Evolutionary conservation across 192 early-diverging fungal genomes (phyloP).

Genomic region (Coemansia sp.): DNA sequence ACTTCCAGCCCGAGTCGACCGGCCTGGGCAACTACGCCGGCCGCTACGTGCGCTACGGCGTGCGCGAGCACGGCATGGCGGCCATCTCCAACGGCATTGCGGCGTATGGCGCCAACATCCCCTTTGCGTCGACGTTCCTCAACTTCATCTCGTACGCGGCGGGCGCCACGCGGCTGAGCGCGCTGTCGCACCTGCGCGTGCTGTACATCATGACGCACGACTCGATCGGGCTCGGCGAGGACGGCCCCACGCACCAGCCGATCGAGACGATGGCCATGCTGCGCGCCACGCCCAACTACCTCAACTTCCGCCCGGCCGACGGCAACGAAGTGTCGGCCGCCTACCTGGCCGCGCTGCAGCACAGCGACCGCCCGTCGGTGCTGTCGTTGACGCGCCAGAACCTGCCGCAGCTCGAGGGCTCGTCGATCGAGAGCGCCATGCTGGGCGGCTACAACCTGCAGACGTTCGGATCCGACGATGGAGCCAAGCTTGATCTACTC

Average conservation of each 20-base stretch:
- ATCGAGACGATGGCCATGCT: slow-evolving; percentile 89
- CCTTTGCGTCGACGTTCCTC: slow-evolving; percentile 88
- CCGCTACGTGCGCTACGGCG: slow-evolving; percentile 91
- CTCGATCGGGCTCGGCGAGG: slow-evolving; percentile 97
- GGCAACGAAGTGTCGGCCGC: slow-evolving; percentile 92
- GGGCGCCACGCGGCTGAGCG: slow-evolving; percentile 85
- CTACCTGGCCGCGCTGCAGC: slow-evolving; percentile 78
- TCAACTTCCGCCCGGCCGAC: slow-evolving; percentile 89
- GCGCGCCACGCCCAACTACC: slow-evolving; percentile 87
- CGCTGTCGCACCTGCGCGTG: slow-evolving; percentile 85
- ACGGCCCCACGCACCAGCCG: slow-evolving; percentile 99
- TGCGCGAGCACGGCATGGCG: slow-evolving; percentile 98
- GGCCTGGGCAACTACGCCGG: slow-evolving; percentile 80
- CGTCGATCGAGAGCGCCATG: slow-evolving; percentile 75
- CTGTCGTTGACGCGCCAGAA: slow-evolving; percentile 92
- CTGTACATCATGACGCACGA: slow-evolving; percentile 99
- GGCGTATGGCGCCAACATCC: slow-evolving; percentile 84
- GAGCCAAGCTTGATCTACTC: slow-evolving; percentile 66
- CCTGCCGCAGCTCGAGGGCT: slow-evolving; percentile 85
- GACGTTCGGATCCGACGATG: slow-evolving; percentile 50
- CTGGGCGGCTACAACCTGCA: slow-evolving; percentile 87
- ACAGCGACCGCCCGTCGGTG: slow-evolving; percentile 71
- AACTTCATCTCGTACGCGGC: slow-evolving; percentile 85
- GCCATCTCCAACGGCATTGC: slow-evolving; percentile 88
- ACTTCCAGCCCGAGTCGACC: slow-evolving; percentile 81